These are phyloP conservation scores for Batkoa obscura DNA, from an alignment of 371 early-diverging fungal genomes.

Conservation along the genomic window DNA sequence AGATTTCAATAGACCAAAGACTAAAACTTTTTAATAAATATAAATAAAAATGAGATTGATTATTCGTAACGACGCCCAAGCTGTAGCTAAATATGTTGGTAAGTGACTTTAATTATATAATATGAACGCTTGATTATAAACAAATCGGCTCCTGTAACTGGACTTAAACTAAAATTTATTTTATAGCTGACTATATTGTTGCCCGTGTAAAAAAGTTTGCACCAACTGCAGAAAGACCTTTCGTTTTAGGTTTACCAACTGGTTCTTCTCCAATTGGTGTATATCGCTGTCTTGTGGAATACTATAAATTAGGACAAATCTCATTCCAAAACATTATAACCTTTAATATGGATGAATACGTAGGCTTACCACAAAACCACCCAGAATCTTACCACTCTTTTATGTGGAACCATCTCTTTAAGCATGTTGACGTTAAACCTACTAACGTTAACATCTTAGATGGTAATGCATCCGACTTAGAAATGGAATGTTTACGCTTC, in stretches of 20 bases:
- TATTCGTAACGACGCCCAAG: slow-evolving; percentile 42
- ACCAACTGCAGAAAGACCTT: slow-evolving; percentile 52
- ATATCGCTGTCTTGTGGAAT: slow-evolving; percentile 41
- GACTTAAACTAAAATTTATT: neutral
- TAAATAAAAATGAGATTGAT: slow-evolving; percentile 35
- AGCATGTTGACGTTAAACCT: slow-evolving; percentile 56
- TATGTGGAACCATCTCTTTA: slow-evolving; percentile 71
- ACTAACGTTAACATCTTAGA: slow-evolving; percentile 66
- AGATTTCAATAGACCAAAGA: too few species aligned
- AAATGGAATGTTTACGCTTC: slow-evolving; percentile 54
- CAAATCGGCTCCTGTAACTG: neutral
- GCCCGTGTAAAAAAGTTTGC: slow-evolving; percentile 59
- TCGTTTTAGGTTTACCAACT: slow-evolving; percentile 71
- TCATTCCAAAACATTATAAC: slow-evolving; percentile 39
- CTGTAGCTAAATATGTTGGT: slow-evolving; percentile 41
- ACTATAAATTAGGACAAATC: slow-evolving; percentile 30
- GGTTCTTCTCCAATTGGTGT: slow-evolving; percentile 67
- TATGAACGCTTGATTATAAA: neutral
- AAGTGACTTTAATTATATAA: slow-evolving; percentile 8
- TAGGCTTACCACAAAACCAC: slow-evolving; percentile 42
- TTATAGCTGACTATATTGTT: slow-evolving; percentile 52
- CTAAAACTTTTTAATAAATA: slow-evolving; percentile 14
- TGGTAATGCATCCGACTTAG: slow-evolving; percentile 64
- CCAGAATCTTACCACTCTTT: slow-evolving; percentile 74
- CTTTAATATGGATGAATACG: slow-evolving; percentile 63